A percentile compares a stretch with the other conserved stretches of the same genome.
These are phyloP conservation scores for Oenanthe sinensis DNA, from an alignment of 129 eudicot species.

Conservation along the genomic window DNA sequence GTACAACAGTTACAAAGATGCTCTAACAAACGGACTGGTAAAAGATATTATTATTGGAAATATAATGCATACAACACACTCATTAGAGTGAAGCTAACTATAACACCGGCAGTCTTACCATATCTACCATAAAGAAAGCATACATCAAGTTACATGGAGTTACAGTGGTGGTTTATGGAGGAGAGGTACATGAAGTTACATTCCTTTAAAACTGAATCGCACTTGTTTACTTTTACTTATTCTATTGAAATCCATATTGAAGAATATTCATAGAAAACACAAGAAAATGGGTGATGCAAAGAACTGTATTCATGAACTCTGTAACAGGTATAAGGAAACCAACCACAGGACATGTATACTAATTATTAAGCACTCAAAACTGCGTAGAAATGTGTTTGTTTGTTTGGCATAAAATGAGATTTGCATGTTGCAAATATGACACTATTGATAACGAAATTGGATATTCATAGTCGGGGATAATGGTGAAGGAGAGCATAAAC, in stretches of 20 bases:
- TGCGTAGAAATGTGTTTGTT: no score
- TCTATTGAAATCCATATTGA: neutral
- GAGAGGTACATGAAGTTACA: no score
- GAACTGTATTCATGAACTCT: neutral
- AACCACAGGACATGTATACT: neutral
- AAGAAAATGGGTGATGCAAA: neutral
- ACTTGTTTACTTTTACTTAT: neutral
- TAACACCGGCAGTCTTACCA: no score
- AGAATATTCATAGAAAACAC: neutral
- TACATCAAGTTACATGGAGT: no score
- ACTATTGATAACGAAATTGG: no score
- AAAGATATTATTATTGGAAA: neutral
- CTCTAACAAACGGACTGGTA: neutral
- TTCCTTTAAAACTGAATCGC: neutral
- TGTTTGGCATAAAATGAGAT: no score
- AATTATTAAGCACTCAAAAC: neutral
- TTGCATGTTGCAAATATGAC: no score
- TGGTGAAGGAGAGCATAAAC: no score
- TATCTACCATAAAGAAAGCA: no score
- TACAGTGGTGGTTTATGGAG: no score
- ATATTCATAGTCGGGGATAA: no score
- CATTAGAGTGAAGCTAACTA: neutral
- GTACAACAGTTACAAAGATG: neutral
- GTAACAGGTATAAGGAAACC: neutral
- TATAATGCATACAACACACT: neutral